Percentiles rank a stretch among this genome's conserved stretches.
These are phyloP conservation scores for Melocanna baccifera DNA, from an alignment of 176 grass and related monocot species.

Conservation along the genomic window DNA sequence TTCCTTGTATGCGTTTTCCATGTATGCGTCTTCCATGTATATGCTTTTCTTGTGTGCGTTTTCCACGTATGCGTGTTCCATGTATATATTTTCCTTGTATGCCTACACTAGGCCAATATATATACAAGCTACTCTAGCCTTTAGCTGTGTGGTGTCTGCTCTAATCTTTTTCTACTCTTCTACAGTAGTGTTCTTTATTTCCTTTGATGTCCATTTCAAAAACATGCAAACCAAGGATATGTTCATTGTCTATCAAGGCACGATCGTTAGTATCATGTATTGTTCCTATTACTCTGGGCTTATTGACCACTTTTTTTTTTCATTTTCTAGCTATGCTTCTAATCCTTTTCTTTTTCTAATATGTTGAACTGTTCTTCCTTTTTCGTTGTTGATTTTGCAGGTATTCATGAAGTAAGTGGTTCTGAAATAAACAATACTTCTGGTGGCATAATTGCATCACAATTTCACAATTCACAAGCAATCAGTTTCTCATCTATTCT, in stretches of 20 bases:
- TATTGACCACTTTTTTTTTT: neutral
- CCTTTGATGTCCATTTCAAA: neutral
- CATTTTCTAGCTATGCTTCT: neutral
- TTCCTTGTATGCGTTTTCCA: too few species aligned
- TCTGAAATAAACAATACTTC: neutral
- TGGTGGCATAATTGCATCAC: constrained; percentile 4
- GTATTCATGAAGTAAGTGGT: constrained; percentile 95
- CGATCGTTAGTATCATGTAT: neutral
- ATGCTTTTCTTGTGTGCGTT: too few species aligned
- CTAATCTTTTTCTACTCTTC: too few species aligned
- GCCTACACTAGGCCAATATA: too few species aligned
- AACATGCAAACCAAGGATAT: neutral
- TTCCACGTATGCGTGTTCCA: too few species aligned
- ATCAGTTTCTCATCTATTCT: neutral
- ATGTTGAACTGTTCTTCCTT: too few species aligned
- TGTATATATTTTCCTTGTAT: too few species aligned
- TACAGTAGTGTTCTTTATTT: neutral
- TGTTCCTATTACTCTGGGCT: neutral
- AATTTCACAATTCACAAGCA: constrained; percentile 11
- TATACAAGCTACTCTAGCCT: too few species aligned
- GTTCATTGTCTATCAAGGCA: neutral
- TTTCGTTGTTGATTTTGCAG: constrained; percentile 47
- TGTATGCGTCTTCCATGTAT: too few species aligned
- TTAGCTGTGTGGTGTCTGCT: too few species aligned
- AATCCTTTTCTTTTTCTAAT: neutral